Base-by-base conservation (phyloP, 441 rosid species). In the Brassica balearica region DNA sequence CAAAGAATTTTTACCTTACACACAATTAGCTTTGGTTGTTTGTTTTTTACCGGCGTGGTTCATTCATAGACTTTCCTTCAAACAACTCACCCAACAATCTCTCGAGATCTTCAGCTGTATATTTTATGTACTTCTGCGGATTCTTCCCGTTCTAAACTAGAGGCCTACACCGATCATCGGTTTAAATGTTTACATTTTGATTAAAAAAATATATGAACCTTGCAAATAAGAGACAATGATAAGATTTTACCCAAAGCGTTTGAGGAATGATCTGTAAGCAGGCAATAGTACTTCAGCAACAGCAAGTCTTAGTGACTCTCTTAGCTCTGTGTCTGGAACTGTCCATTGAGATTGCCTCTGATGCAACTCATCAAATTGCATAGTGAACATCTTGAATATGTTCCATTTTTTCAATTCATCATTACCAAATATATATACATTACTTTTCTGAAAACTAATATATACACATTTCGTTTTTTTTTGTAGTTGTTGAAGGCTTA, bases 221-320 rank as follows among this genome's bases (percentile, higher is more conserved):
- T 11, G 71, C n/a, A 29, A 19, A 3, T 60, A 71, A 14, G 0
- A 60, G 48, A 72, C 60, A 15, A 14, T 7, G 7, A 14, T 15
- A 53, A 20, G 2, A 17, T 55, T 80, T 66, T 82, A 96, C 99
- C 97, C 97, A 66, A 83, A 93, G 55, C 98, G 97, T 84, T 88
- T 93, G 73, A 92, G 84, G 74, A 89, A 96, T 70, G 96, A 86
- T 85, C 98, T 85, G 83, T 96, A 96, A 53, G 99, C 98, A 73
- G 99, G 99, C 83, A 96, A 85, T 82, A 96, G 77, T 38, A 96
- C 92, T 87, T 96, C 99, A 76, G 99, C 99, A 66, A 96, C 99
- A 59, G 99, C 97, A 78, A 96, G 99, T 86, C 98, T 85, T 10
- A 96, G 79, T 51, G 71, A 68, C 77, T 95, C 99, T 73, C 97